A percentile compares a stretch with the other conserved stretches of the same genome.
These are phyloP conservation scores for Penicillium simplicissimum DNA, from an alignment of 495 filamentous ascomycete genomes.

Conservation along the genomic window DNA sequence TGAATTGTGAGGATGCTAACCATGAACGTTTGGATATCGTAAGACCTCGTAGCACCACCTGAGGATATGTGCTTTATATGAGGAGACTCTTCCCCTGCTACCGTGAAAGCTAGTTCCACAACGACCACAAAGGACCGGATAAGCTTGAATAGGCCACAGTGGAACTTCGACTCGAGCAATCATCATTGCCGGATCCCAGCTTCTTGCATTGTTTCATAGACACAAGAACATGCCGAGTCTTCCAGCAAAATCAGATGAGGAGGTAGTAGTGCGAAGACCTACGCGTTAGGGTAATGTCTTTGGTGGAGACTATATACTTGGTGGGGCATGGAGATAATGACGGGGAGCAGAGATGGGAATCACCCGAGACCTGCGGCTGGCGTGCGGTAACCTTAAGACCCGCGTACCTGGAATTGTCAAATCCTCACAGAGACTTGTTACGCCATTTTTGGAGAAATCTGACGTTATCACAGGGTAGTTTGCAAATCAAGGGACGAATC, in stretches of 20 bases:
- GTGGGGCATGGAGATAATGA: too few species aligned
- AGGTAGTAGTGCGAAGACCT: conserved; percentile 11
- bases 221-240: conserved; percentile 14
- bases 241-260: background rate
- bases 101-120: conserved; percentile 1
- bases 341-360: too few species aligned
- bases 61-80: conserved; percentile 19
- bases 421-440: background rate
- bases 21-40: background rate
- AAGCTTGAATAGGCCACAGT: conserved; percentile 14
- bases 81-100: background rate
- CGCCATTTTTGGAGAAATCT: background rate
- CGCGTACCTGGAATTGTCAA: too few species aligned
- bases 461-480: background rate
- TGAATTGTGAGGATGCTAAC: background rate
- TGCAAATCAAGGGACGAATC: background rate
- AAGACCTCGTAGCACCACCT: too few species aligned
- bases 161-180: conserved; percentile 6
- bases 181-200: conserved; percentile 3
- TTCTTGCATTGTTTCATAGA: conserved; percentile 7
- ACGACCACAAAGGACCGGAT: background rate
- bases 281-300: conserved; percentile 10
- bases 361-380: too few species aligned
- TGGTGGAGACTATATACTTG: too few species aligned
- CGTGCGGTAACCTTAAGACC: too few species aligned